Percentiles rank a stretch among this genome's conserved stretches.
phyloP scores from a whole-genome alignment of 169 alveolate genomes.

The Cyclospora cayetanensis region DNA sequence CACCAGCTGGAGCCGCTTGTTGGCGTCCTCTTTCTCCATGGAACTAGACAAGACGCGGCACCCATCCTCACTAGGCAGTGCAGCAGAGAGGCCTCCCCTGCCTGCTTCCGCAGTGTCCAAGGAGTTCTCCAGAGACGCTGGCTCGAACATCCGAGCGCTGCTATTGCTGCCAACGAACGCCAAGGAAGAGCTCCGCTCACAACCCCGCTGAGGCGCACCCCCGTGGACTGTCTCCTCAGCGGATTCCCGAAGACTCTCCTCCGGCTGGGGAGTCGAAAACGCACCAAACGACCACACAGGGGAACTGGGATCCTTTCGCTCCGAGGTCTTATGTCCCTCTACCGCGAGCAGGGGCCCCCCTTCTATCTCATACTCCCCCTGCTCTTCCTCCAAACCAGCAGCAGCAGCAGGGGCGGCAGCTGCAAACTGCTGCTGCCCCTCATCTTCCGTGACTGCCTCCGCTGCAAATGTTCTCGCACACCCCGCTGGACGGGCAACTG shows the following conservation, averaged over 20 bases:
- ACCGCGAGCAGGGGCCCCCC: neutral
- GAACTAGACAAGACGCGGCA: neutral
- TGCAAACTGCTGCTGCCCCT: neutral
- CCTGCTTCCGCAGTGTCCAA: neutral
- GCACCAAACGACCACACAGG: slow-evolving; percentile 16
- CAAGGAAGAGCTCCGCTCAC: neutral
- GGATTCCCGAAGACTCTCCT: slow-evolving; percentile 50
- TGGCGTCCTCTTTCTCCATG: neutral
- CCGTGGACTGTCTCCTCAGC: too few relatives aligned
- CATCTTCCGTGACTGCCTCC: neutral
- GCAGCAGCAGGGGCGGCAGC: neutral
- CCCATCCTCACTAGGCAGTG: neutral
- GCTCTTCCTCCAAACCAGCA: neutral
- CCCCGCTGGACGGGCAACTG: neutral
- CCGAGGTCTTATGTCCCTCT: neutral
- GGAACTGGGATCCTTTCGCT: slow-evolving; percentile 4
- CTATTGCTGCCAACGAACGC: slow-evolving; percentile 16
- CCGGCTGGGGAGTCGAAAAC: slow-evolving; percentile 33
- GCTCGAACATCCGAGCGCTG: neutral
- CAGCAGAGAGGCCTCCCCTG: neutral
- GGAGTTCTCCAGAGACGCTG: neutral
- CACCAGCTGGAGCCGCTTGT: neutral
- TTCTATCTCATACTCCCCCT: neutral
- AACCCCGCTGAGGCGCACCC: neutral
- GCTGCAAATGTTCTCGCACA: neutral